Evolutionary conservation across 129 eudicot genomes (phyloP).

Genomic region (Arctium minus): DNA sequence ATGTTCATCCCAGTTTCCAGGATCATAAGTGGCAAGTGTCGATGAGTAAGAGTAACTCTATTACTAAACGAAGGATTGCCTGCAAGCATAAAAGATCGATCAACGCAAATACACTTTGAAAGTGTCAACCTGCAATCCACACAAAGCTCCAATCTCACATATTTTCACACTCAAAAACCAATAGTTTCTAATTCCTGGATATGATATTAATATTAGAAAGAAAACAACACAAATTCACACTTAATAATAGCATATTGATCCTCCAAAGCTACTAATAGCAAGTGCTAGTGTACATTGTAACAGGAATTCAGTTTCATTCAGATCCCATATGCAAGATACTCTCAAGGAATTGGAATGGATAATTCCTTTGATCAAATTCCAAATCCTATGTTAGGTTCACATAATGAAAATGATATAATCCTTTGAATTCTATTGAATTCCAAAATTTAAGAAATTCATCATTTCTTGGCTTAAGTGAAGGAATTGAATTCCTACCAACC

Average conservation of each 20-base stretch:
- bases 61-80: constrained; percentile 53
- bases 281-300: neutral
- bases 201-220: neutral
- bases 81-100: constrained; percentile 36
- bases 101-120: neutral
- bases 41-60: constrained; percentile 55
- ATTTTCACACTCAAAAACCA: neutral
- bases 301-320: neutral
- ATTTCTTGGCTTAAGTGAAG: too few species aligned
- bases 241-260: neutral
- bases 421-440: too few species aligned
- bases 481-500: too few species aligned
- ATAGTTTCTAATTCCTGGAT: neutral
- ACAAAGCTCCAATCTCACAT: neutral
- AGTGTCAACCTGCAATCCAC: neutral
- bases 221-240: neutral
- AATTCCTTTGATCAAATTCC: too few species aligned
- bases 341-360: too few species aligned
- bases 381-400: too few species aligned
- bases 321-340: neutral
- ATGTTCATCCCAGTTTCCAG: constrained; percentile 77
- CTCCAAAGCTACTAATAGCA: neutral
- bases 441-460: too few species aligned
- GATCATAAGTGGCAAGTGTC: constrained; percentile 43
- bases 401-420: too few species aligned